phyloP scores from a whole-genome alignment of 2,329 filamentous ascomycete species.

The Botrytis elliptica region DNA sequence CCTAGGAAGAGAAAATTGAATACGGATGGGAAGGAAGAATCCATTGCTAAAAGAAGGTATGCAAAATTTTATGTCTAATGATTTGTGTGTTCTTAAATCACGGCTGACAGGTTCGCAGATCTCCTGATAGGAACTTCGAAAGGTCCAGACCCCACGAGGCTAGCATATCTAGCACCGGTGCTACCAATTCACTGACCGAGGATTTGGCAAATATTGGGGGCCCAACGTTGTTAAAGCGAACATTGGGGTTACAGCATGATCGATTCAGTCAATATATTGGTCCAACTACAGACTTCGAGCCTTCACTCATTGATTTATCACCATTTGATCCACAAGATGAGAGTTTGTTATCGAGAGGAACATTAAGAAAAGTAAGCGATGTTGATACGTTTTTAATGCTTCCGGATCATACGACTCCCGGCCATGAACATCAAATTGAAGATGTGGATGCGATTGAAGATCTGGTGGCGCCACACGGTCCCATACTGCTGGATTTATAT shows the following conservation, averaged over 20 bases:
- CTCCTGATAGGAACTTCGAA: conserved; percentile 55
- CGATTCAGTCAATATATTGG: conserved; percentile 83
- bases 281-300: conserved; percentile 79
- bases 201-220: conserved; percentile 70
- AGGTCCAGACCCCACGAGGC: conserved; percentile 54
- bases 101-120: conserved; percentile 44
- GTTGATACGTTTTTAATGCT: conserved; percentile 78
- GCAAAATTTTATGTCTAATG: conserved; percentile 1
- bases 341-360: conserved; percentile 67
- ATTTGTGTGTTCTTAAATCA: background rate
- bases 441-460: conserved; percentile 72
- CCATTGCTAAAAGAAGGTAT: conserved; percentile 67
- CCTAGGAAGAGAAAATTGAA: conserved; percentile 78
- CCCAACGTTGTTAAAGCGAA: conserved; percentile 64
- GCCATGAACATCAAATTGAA: conserved; percentile 66
- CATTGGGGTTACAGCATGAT: conserved; percentile 73
- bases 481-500: conserved; percentile 74
- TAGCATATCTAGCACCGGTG: conserved; percentile 60
- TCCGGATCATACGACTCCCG: conserved; percentile 69
- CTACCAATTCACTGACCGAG: conserved; percentile 63
- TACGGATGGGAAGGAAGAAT: conserved; percentile 54
- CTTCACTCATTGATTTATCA: conserved; percentile 77
- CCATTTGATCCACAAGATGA: conserved; percentile 80
- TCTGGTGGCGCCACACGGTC: conserved; percentile 74
- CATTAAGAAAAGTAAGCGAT: conserved; percentile 72